These are phyloP conservation scores for Neofusicoccum sp. DNA, from an alignment of 2,329 filamentous ascomycete genomes.

Conservation along the genomic window DNA sequence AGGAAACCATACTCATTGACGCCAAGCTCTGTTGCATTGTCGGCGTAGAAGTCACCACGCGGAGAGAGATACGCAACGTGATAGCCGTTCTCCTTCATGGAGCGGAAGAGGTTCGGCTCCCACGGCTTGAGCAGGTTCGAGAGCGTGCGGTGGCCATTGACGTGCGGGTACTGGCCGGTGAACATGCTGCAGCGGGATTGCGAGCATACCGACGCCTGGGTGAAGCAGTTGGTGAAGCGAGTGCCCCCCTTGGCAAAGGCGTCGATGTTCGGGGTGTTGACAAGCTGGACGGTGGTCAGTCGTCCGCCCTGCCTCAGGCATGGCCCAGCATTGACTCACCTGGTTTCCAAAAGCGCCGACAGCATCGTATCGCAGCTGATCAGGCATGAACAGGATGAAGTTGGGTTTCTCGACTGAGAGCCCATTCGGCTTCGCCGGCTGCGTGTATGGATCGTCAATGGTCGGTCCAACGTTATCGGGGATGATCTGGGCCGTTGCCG, in stretches of 20 bases:
- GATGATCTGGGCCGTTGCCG: not conserved
- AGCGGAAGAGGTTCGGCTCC: conserved; percentile 49
- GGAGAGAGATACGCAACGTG: conserved; percentile 49
- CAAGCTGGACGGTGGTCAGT: conserved; percentile 25
- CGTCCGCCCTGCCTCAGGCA: conserved; percentile 25
- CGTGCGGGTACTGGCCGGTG: conserved; percentile 48
- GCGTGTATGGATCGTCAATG: not conserved
- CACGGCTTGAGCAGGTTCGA: conserved; percentile 50
- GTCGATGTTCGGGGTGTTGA: conserved; percentile 25
- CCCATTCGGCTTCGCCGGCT: conserved; percentile 1
- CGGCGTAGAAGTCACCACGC: conserved; percentile 44
- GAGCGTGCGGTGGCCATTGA: conserved; percentile 47
- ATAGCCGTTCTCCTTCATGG: conserved; percentile 46
- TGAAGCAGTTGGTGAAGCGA: conserved; percentile 48
- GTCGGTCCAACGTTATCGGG: not conserved
- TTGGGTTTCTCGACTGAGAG: conserved; percentile 26
- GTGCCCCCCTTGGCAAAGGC: conserved; percentile 42
- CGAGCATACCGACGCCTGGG: conserved; percentile 48
- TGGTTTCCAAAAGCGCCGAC: conserved; percentile 37
- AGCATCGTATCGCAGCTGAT: conserved; percentile 49
- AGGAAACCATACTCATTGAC: conserved; percentile 49
- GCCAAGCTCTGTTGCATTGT: conserved; percentile 45
- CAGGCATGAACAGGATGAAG: conserved; percentile 49
- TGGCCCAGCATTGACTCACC: conserved; percentile 40
- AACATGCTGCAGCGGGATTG: conserved; percentile 51